Percentiles rank a stretch among this genome's conserved stretches.
Conservation (phyloP, 2,329 filamentous ascomycete species). For the Monosporascus cannonballus region DNA sequence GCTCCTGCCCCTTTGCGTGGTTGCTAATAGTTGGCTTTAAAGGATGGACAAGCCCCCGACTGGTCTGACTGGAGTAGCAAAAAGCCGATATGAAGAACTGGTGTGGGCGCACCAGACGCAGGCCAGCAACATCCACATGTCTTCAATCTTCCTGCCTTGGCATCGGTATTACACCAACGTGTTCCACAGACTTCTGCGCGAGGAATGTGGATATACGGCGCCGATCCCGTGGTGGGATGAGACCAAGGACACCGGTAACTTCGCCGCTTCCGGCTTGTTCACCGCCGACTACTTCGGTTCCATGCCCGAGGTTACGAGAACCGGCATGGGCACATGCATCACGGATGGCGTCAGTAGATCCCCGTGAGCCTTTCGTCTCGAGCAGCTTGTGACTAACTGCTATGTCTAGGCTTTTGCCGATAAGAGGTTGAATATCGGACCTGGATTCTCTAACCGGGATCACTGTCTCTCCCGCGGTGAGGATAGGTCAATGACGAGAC, state of each 20-base stretch:
- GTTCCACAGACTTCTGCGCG: slow-evolving; percentile 25
- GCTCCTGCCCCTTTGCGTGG: not conserved
- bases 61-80: slow-evolving; percentile 17
- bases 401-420: slow-evolving; percentile 16
- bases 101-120: slow-evolving; percentile 26
- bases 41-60: slow-evolving; percentile 18
- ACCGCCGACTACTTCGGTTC: slow-evolving; percentile 22
- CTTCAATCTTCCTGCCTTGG: slow-evolving; percentile 26
- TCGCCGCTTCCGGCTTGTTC: slow-evolving; percentile 22
- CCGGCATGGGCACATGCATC: slow-evolving; percentile 22
- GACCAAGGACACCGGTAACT: slow-evolving; percentile 27
- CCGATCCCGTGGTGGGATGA: slow-evolving; percentile 29
- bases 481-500: not conserved
- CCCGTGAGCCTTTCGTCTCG: not conserved
- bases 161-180: slow-evolving; percentile 27
- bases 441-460: slow-evolving; percentile 12
- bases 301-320: slow-evolving; percentile 17
- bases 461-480: not conserved
- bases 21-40: not conserved
- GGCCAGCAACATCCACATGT: slow-evolving; percentile 26
- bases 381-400: slow-evolving; percentile 2
- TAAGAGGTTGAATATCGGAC: slow-evolving; percentile 10
- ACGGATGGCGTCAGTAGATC: slow-evolving; percentile 17
- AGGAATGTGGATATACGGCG: slow-evolving; percentile 26
- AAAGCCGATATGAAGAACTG: slow-evolving; percentile 28